Evolutionary conservation across 2,329 filamentous ascomycete genomes (phyloP).

Genomic region (Diplodia mutila): DNA sequence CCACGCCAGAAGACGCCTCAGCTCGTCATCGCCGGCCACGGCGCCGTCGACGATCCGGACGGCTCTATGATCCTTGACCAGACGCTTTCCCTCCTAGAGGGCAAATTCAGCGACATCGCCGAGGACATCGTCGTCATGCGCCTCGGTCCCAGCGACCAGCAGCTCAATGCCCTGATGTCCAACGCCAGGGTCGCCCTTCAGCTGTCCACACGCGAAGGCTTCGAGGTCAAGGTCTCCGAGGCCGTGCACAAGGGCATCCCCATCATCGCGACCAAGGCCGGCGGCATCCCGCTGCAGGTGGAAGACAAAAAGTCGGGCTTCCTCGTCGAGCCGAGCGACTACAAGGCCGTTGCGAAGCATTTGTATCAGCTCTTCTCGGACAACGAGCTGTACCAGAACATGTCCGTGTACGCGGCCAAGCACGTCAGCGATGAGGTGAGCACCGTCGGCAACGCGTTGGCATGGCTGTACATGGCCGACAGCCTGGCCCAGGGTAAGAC

Average conservation of each 20-base stretch:
- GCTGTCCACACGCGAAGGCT: slow-evolving; percentile 79
- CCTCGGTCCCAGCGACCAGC: slow-evolving; percentile 75
- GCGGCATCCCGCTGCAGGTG: slow-evolving; percentile 81
- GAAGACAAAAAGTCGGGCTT: slow-evolving; percentile 73
- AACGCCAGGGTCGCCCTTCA: slow-evolving; percentile 75
- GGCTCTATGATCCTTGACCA: slow-evolving; percentile 72
- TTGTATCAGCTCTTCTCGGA: slow-evolving; percentile 70
- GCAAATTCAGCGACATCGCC: slow-evolving; percentile 53
- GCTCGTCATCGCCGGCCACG: slow-evolving; percentile 76
- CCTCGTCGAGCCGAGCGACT: slow-evolving; percentile 72
- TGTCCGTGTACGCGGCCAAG: slow-evolving; percentile 65
- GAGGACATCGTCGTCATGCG: slow-evolving; percentile 74
- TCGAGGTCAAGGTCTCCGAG: slow-evolving; percentile 86
- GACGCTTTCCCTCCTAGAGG: slow-evolving; percentile 69
- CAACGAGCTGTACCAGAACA: slow-evolving; percentile 65
- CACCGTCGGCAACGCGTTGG: slow-evolving; percentile 76
- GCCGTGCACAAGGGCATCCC: slow-evolving; percentile 79
- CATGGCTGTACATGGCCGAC: slow-evolving; percentile 77
- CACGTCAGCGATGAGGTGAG: slow-evolving; percentile 81
- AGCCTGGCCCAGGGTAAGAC: slow-evolving; percentile 63
- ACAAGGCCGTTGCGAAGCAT: slow-evolving; percentile 68
- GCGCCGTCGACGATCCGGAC: slow-evolving; percentile 81
- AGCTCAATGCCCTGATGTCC: slow-evolving; percentile 75
- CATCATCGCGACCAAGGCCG: slow-evolving; percentile 73
- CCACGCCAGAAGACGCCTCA: slow-evolving; percentile 63